Conservation (phyloP, 495 filamentous ascomycete species). For the Aspergillus taichungensis region DNA sequence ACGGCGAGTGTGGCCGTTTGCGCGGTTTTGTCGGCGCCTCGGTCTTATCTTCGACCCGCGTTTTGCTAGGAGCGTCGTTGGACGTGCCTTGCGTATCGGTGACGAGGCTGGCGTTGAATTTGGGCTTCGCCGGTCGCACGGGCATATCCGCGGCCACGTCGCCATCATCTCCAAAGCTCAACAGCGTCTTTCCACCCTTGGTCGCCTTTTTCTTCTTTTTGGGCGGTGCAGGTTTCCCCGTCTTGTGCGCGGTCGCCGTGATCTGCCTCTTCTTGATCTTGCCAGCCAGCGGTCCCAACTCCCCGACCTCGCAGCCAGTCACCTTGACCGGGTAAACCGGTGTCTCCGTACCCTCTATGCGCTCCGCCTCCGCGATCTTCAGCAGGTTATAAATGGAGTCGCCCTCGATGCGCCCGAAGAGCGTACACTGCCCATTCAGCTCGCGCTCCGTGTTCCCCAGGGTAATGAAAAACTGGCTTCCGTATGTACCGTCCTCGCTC, state of each 20-base stretch:
- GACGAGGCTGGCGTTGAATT: constrained; percentile 83
- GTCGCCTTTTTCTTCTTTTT: constrained; percentile 71
- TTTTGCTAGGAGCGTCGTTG: constrained; percentile 6
- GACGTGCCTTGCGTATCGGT: constrained; percentile 30
- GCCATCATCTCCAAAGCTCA: constrained; percentile 89
- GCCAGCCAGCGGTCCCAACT: constrained; percentile 78
- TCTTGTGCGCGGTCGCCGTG: constrained; percentile 24
- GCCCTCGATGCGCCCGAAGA: constrained; percentile 88
- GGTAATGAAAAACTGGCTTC: constrained; percentile 96
- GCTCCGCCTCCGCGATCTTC: constrained; percentile 81
- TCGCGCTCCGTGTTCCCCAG: constrained; percentile 71
- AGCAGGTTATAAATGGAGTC: constrained; percentile 94
- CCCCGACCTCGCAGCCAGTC: constrained; percentile 61
- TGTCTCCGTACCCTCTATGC: constrained; percentile 70
- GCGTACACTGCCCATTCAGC: constrained; percentile 79
- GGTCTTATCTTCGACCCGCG: constrained; percentile 1
- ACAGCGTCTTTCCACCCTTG: constrained; percentile 66
- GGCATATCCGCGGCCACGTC: constrained; percentile 57
- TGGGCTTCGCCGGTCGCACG: constrained; percentile 67
- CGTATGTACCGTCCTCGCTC: constrained; percentile 63
- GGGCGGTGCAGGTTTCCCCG: constrained; percentile 28
- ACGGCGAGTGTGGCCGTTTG: constrained; percentile 25
- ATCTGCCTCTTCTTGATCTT: constrained; percentile 69
- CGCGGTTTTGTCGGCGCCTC: constrained; percentile 7
- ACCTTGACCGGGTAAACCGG: constrained; percentile 83